These are phyloP conservation scores for Millerozyma miso DNA, from an alignment of 805 yeast species.

Conservation along the genomic window DNA sequence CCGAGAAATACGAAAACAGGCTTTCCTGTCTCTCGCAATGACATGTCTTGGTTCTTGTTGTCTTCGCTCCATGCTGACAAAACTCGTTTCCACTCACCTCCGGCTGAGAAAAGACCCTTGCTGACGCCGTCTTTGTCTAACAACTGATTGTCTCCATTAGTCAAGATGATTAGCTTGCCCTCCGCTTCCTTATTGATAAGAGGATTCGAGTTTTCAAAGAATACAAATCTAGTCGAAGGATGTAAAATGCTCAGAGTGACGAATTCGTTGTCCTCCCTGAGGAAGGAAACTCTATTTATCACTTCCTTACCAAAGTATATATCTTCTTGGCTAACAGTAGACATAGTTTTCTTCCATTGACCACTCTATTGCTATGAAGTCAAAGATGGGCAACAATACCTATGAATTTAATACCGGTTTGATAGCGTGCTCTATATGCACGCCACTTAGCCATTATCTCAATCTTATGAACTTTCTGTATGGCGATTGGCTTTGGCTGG, in stretches of 20 bases:
- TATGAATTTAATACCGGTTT: neutral
- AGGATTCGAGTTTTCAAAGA: conserved; percentile 30
- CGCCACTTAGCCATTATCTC: neutral
- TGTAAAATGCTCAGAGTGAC: conserved; percentile 43
- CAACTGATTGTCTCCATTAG: conserved; percentile 32
- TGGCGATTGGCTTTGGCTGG: neutral
- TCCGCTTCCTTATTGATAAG: conserved; percentile 25
- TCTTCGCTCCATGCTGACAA: conserved; percentile 25
- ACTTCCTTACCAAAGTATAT: conserved; percentile 47
- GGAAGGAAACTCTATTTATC: conserved; percentile 60
- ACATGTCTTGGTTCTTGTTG: conserved; percentile 33
- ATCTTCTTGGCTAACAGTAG: conserved; percentile 11
- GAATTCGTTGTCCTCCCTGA: conserved; percentile 53
- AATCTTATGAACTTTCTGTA: neutral
- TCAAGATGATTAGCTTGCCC: conserved; percentile 30
- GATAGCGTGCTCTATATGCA: neutral
- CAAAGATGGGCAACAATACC: too few relatives aligned
- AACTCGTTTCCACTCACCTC: conserved; percentile 13
- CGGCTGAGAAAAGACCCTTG: conserved; percentile 17
- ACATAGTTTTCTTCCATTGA: too few relatives aligned
- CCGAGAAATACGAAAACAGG: conserved; percentile 44
- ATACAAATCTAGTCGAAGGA: conserved; percentile 47
- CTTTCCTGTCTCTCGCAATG: conserved; percentile 32
- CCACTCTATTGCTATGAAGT: too few relatives aligned
- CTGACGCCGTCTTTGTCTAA: conserved; percentile 12